A percentile compares a stretch with the other conserved stretches of the same genome.
Conservation (phyloP, 768 basidiomycete genomes). For the Leccinum pellstonianum region DNA sequence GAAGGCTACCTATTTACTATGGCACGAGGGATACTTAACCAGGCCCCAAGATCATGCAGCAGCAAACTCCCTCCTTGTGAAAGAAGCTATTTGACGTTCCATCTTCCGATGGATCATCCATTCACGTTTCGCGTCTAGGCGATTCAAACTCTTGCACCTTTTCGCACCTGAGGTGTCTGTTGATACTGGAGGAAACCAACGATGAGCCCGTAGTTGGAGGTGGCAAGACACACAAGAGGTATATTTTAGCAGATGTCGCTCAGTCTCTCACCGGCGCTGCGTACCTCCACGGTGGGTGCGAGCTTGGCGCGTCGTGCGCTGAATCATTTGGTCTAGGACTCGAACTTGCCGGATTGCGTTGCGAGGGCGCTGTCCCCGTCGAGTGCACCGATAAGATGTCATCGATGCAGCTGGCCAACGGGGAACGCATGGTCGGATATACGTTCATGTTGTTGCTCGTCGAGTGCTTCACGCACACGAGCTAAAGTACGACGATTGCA, state of each 20-base stretch:
- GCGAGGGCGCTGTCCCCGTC: too few species aligned
- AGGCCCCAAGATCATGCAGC: constrained; percentile 65
- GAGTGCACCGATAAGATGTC: too few species aligned
- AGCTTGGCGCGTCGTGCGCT: too few species aligned
- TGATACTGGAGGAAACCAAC: constrained; percentile 25
- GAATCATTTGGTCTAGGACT: too few species aligned
- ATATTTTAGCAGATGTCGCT: constrained; percentile 26
- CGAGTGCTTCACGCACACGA: too few species aligned
- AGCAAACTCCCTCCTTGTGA: constrained; percentile 66
- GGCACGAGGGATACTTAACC: constrained; percentile 78
- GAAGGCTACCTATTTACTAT: constrained; percentile 61
- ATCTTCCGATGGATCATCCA: constrained; percentile 72
- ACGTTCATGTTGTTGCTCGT: too few species aligned
- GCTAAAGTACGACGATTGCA: too few species aligned
- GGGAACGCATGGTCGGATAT: too few species aligned
- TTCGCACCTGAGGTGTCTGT: constrained; percentile 3
- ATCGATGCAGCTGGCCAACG: too few species aligned
- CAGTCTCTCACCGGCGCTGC: too few species aligned
- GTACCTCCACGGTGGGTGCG: too few species aligned
- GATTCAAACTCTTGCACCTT: constrained; percentile 39
- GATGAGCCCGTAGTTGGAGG: constrained; percentile 21
- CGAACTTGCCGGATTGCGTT: too few species aligned
- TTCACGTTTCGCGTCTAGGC: constrained; percentile 39
- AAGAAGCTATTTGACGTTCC: constrained; percentile 50
- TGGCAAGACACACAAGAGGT: constrained; percentile 15